Conservation (phyloP, 805 yeast genomes). For the Wickerhamiella bombiphila region DNA sequence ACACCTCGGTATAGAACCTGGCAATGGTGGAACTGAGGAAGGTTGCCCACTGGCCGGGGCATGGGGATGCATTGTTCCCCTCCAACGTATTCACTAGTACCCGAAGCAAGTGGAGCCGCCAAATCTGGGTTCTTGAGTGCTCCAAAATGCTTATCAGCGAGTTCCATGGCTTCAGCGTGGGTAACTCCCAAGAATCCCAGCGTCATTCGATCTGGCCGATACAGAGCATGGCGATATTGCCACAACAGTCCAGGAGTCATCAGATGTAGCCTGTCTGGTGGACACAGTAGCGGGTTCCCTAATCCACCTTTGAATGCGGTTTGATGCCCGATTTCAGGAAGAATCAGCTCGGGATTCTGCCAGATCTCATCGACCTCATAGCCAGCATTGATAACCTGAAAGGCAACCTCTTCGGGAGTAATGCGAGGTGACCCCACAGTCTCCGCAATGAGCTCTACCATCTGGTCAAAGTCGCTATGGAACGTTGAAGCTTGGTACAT, state of each 20-base stretch:
- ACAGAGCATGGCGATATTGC: conserved; percentile 50
- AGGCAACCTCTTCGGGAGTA: conserved; percentile 53
- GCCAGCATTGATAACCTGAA: conserved; percentile 55
- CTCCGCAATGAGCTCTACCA: conserved; percentile 64
- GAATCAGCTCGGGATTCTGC: conserved; percentile 65
- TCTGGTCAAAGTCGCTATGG: conserved; percentile 64
- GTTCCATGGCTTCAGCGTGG: conserved; percentile 49
- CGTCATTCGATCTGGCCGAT: conserved; percentile 67
- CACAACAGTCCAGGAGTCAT: conserved; percentile 40
- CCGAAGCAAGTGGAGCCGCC: conserved; percentile 5
- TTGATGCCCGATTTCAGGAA: conserved; percentile 83
- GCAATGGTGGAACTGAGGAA: conserved; percentile 71
- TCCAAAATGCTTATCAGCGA: conserved; percentile 51
- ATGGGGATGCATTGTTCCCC: conserved; percentile 42
- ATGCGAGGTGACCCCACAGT: conserved; percentile 62
- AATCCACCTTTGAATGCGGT: conserved; percentile 68
- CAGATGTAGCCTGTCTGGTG: conserved; percentile 45
- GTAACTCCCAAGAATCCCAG: conserved; percentile 79
- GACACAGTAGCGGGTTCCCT: conserved; percentile 78
- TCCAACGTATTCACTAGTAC: conserved; percentile 40
- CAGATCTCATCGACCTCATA: conserved; percentile 76
- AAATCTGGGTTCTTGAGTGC: conserved; percentile 32
- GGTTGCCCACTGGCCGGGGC: conserved; percentile 43
- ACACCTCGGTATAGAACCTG: conserved; percentile 81
- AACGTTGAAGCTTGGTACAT: conserved; percentile 92